phyloP scores from a whole-genome alignment of 768 basidiomycete species.

The Tulasnella sp. region DNA sequence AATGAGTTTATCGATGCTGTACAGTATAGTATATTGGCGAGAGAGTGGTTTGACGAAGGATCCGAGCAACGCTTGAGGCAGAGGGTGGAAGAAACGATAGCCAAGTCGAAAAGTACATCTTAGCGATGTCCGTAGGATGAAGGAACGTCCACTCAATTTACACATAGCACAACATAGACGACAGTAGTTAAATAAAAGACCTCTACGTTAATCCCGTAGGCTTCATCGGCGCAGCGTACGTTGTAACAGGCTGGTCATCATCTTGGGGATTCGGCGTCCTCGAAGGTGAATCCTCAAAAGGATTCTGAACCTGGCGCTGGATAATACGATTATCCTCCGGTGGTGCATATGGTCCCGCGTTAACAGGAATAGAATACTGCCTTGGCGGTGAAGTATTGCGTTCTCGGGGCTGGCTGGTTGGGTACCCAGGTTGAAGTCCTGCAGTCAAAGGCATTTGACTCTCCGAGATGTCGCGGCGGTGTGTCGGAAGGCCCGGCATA shows the following conservation, averaged over 20 bases:
- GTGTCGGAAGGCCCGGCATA: neutral
- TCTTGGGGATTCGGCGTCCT: neutral
- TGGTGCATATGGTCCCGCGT: neutral
- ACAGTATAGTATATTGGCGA: constrained; percentile 6
- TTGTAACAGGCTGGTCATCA: neutral
- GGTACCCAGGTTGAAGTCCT: neutral
- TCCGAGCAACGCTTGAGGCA: neutral
- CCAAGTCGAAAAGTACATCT: neutral
- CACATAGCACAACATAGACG: neutral
- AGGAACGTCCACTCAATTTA: neutral
- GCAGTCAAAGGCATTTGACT: neutral
- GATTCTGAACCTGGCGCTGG: neutral
- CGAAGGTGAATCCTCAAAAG: neutral
- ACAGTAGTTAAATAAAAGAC: neutral
- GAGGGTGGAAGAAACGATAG: neutral
- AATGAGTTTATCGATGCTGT: constrained; percentile 8
- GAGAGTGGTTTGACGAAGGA: constrained; percentile 7
- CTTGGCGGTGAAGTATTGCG: neutral
- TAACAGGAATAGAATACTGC: neutral
- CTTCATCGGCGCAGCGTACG: neutral
- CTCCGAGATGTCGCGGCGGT: neutral
- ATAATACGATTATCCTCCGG: neutral
- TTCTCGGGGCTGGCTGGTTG: neutral
- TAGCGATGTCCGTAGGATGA: neutral
- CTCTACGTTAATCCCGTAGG: neutral